Evolutionary conservation across 495 filamentous ascomycete species (phyloP).

Genomic region (Penicillium verhagenii): DNA sequence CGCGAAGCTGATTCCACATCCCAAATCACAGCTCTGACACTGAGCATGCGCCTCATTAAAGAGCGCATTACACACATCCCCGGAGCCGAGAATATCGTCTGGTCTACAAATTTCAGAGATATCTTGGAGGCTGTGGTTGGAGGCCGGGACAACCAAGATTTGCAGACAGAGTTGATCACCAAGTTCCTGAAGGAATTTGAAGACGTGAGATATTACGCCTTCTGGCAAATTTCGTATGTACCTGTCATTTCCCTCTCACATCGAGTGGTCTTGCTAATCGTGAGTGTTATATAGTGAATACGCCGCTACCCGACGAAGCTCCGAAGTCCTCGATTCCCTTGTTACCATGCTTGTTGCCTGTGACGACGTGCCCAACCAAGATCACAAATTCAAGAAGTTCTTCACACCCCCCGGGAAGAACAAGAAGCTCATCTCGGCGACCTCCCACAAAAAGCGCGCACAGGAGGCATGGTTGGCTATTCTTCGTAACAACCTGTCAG

Average conservation of each 20-base stretch:
- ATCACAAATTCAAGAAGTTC: constrained; percentile 65
- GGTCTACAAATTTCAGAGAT: constrained; percentile 62
- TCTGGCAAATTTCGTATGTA: constrained; percentile 66
- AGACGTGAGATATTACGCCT: constrained; percentile 81
- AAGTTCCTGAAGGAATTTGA: constrained; percentile 78
- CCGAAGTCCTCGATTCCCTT: constrained; percentile 49
- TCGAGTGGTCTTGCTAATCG: constrained; percentile 10
- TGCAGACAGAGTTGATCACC: constrained; percentile 68
- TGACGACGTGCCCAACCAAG: constrained; percentile 59
- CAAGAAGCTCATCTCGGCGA: constrained; percentile 40
- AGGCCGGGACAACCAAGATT: constrained; percentile 49
- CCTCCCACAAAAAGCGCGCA: constrained; percentile 53
- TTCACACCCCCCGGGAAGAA: constrained; percentile 64
- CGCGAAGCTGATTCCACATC: constrained; percentile 48
- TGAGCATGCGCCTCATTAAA: constrained; percentile 82
- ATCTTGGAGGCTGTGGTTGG: constrained; percentile 64
- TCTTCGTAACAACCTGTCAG: constrained; percentile 61
- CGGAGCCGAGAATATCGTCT: constrained; percentile 59
- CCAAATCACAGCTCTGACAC: constrained; percentile 63
- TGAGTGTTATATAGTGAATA: constrained; percentile 27
- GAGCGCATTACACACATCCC: constrained; percentile 64
- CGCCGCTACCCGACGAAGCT: constrained; percentile 26
- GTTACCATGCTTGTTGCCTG: constrained; percentile 65
- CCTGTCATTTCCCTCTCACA: background rate
- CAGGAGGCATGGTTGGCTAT: constrained; percentile 85